Percentiles rank a stretch among this genome's conserved stretches.
Conservation (phyloP, 2,329 filamentous ascomycete species). For the Leptographium galeiforme region DNA sequence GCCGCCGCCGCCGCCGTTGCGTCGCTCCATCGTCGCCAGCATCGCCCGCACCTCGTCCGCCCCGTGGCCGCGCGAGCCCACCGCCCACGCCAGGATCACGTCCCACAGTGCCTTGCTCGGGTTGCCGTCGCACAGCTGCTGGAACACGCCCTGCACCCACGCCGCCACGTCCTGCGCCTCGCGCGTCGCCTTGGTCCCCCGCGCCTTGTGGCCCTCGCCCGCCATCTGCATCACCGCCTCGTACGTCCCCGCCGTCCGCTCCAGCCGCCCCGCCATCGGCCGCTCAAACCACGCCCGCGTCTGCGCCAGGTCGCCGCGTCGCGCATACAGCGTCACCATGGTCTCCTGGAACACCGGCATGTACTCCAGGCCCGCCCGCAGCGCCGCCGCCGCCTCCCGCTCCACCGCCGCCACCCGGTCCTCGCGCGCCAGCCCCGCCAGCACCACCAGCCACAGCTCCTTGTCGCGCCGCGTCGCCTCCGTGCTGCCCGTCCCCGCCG, state of each 20-base stretch:
- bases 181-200: slow-evolving; percentile 18
- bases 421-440: slow-evolving; percentile 50
- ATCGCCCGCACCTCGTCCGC: slow-evolving; percentile 62
- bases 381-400: slow-evolving; percentile 24
- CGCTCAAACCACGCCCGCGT: slow-evolving; percentile 56
- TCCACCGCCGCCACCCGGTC: slow-evolving; percentile 44
- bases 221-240: slow-evolving; percentile 41
- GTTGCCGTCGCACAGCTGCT: slow-evolving; percentile 29
- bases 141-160: slow-evolving; percentile 50
- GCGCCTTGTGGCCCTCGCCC: slow-evolving; percentile 13
- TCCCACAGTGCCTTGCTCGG: slow-evolving; percentile 50
- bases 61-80: slow-evolving; percentile 52
- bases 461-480: slow-evolving; percentile 14
- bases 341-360: slow-evolving; percentile 33
- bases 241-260: slow-evolving; percentile 33
- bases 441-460: slow-evolving; percentile 33
- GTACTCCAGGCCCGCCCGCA: slow-evolving; percentile 31
- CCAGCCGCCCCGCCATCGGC: slow-evolving; percentile 26
- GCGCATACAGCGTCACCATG: slow-evolving; percentile 50
- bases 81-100: slow-evolving; percentile 61
- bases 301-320: slow-evolving; percentile 40
- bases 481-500: background rate
- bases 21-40: slow-evolving; percentile 50
- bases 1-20: too few relatives aligned
- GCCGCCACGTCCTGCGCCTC: slow-evolving; percentile 19